phyloP scores from a whole-genome alignment of 2,329 filamentous ascomycete species.

The Chrysoporthe puriensis region DNA sequence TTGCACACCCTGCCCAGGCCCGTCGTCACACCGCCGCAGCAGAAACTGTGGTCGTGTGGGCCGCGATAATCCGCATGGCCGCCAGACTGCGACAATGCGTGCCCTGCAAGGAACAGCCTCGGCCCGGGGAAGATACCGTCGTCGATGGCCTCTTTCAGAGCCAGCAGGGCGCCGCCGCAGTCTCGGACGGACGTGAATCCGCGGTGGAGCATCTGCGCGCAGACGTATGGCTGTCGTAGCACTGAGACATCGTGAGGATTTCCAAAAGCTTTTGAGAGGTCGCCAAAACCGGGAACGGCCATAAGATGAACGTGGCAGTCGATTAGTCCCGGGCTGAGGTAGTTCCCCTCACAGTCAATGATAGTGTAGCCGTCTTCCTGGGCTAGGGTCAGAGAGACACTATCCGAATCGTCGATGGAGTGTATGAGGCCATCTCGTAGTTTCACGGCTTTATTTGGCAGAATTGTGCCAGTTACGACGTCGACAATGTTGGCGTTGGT shows the following conservation, averaged over 20 bases:
- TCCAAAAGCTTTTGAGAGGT: slow-evolving; percentile 32
- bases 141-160: slow-evolving; percentile 53
- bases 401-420: slow-evolving; percentile 24
- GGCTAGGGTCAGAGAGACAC: slow-evolving; percentile 16
- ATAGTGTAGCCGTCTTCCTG: slow-evolving; percentile 29
- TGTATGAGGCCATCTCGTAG: slow-evolving; percentile 32
- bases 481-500: slow-evolving; percentile 34
- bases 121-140: slow-evolving; percentile 54
- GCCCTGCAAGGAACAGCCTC: slow-evolving; percentile 53
- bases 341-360: slow-evolving; percentile 22
- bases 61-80: slow-evolving; percentile 54
- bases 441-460: slow-evolving; percentile 24
- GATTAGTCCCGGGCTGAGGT: slow-evolving; percentile 24
- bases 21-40: slow-evolving; percentile 48
- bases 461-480: slow-evolving; percentile 30
- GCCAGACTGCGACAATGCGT: slow-evolving; percentile 55
- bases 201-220: slow-evolving; percentile 50
- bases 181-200: slow-evolving; percentile 59
- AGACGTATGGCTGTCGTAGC: slow-evolving; percentile 48
- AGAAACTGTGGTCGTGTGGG: slow-evolving; percentile 46
- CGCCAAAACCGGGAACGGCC: slow-evolving; percentile 32
- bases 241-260: slow-evolving; percentile 37
- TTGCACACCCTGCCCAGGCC: slow-evolving; percentile 49
- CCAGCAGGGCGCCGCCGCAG: slow-evolving; percentile 53
- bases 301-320: slow-evolving; percentile 35